Evolutionary conservation across 208 protist genomes (phyloP).

Genomic region (Naegleria fowleri): DNA sequence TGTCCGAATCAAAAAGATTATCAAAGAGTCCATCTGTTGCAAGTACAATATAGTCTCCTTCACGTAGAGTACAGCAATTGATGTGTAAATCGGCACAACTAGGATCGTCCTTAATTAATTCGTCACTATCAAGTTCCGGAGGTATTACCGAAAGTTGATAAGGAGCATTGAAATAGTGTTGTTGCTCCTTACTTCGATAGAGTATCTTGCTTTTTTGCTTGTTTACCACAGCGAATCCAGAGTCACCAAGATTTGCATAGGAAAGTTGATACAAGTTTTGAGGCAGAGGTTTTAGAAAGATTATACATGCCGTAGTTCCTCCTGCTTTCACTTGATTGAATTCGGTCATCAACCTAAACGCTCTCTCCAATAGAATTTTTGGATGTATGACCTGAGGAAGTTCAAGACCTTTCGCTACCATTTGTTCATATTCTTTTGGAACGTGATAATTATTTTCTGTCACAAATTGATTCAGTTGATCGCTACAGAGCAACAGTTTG

Average conservation of each 20-base stretch:
- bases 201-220: constrained; percentile 56
- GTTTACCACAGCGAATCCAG: constrained; percentile 71
- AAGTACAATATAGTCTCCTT: constrained; percentile 76
- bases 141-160: constrained; percentile 79
- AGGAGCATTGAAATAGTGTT: constrained; percentile 82
- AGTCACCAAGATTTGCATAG: constrained; percentile 47
- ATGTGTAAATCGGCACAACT: constrained; percentile 30
- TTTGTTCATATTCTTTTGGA: neutral
- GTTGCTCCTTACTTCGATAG: constrained; percentile 73
- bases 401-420: constrained; percentile 45
- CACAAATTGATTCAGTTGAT: constrained; percentile 17
- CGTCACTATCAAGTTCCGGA: neutral
- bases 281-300: constrained; percentile 35
- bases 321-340: constrained; percentile 71
- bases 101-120: neutral
- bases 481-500: constrained; percentile 69
- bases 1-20: constrained; percentile 58
- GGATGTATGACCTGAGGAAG: constrained; percentile 38
- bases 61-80: constrained; percentile 63
- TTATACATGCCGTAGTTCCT: constrained; percentile 76
- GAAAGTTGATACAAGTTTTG: neutral
- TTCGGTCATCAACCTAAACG: constrained; percentile 65
- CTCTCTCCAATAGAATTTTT: constrained; percentile 65
- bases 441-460: neutral
- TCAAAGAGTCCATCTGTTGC: constrained; percentile 85